These are phyloP conservation scores for Trametes pubescens DNA, from an alignment of 1,284 basidiomycete genomes.

Conservation along the genomic window DNA sequence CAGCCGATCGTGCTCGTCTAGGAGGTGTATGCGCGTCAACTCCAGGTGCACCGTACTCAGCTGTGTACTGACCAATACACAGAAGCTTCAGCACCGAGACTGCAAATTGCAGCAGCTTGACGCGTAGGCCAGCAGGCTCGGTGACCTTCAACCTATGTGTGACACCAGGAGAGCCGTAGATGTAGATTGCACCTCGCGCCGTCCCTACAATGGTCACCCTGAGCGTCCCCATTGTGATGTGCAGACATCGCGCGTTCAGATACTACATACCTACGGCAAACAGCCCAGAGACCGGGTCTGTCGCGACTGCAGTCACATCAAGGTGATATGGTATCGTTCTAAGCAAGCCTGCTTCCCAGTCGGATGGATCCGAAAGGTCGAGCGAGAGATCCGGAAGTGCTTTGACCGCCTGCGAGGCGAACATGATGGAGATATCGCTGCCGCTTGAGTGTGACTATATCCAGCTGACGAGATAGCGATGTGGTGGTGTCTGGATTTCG, in stretches of 20 bases:
- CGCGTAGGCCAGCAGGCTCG: slow-evolving; percentile 49
- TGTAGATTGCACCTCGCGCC: slow-evolving; percentile 58
- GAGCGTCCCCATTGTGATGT: background rate
- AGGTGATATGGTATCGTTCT: slow-evolving; percentile 59
- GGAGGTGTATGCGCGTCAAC: background rate
- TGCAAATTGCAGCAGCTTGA: slow-evolving; percentile 74
- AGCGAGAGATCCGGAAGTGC: slow-evolving; percentile 56
- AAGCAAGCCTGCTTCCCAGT: slow-evolving; percentile 63
- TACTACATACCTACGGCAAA: slow-evolving; percentile 68
- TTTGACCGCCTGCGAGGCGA: slow-evolving; percentile 30
- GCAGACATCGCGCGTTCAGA: background rate
- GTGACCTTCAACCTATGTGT: slow-evolving; percentile 61
- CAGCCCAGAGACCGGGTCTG: slow-evolving; percentile 77
- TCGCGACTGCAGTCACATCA: slow-evolving; percentile 67
- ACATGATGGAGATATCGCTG: slow-evolving; percentile 14
- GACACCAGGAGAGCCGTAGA: slow-evolving; percentile 75
- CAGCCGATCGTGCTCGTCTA: slow-evolving; percentile 73
- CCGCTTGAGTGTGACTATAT: background rate
- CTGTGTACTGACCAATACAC: slow-evolving; percentile 61
- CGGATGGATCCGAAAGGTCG: slow-evolving; percentile 60
- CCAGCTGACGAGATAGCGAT: background rate
- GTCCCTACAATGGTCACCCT: slow-evolving; percentile 56
- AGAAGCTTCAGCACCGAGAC: slow-evolving; percentile 63
- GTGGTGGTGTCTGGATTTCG: background rate
- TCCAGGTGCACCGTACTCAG: background rate